A percentile compares a stretch with the other conserved stretches of the same genome.
Conservation (phyloP, 106 monocot genomes). For the Vanilla planifolia region DNA sequence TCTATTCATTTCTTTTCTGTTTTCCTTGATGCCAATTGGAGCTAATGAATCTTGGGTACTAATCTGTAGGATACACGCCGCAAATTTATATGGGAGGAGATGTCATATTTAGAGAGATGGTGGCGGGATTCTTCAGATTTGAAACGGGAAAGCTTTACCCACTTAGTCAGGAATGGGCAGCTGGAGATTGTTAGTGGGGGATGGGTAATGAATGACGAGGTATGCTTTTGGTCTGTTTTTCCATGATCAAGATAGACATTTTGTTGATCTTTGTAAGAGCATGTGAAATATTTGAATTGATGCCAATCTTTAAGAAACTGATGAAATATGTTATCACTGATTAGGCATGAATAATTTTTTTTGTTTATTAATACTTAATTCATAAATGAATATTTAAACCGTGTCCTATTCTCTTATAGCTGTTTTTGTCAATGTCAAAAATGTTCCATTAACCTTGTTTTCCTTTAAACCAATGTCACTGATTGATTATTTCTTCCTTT, state of each 20-base stretch:
- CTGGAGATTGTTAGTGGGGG: slow-evolving; percentile 96
- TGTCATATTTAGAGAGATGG: slow-evolving; percentile 97
- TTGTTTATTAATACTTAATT: no score
- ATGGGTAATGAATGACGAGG: slow-evolving; percentile 99
- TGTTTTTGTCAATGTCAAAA: no score
- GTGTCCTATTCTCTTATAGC: no score
- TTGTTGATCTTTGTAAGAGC: no score
- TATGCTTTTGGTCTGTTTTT: slow-evolving; percentile 9
- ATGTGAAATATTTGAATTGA: no score
- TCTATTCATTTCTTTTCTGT: background rate
- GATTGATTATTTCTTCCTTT: no score
- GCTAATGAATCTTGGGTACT: slow-evolving; percentile 2
- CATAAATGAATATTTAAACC: no score
- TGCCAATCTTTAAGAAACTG: no score
- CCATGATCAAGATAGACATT: background rate
- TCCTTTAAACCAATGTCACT: no score
- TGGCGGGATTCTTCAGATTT: slow-evolving; percentile 78
- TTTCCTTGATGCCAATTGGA: background rate
- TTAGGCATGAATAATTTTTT: no score
- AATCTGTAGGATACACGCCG: slow-evolving; percentile 63
- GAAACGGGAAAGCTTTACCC: slow-evolving; percentile 50
- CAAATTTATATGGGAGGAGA: slow-evolving; percentile 99
- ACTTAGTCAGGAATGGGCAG: slow-evolving; percentile 76
- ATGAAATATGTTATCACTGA: no score
- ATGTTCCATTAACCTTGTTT: no score